Evolutionary conservation across 1,139 yeast species (phyloP).

Genomic region (Taphrina flavorubra): DNA sequence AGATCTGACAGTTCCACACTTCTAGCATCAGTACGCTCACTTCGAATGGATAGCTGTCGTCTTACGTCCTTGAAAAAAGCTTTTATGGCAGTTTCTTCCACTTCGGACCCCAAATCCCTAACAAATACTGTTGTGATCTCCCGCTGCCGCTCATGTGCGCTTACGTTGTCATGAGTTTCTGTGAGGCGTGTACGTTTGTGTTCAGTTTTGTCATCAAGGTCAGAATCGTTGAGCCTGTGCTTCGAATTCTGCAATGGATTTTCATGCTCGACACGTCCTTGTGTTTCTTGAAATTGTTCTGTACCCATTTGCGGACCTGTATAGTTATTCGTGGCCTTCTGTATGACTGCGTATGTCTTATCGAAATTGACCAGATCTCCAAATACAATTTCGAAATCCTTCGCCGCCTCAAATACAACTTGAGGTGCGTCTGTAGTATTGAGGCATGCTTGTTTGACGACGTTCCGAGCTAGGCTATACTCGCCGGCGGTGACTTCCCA

Average conservation of each 20-base stretch:
- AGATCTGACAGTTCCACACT: constrained; percentile 18
- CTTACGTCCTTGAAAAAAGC: constrained; percentile 58
- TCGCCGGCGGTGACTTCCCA: constrained; percentile 54
- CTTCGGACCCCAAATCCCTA: constrained; percentile 52
- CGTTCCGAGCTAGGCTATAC: constrained; percentile 39
- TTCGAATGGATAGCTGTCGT: neutral
- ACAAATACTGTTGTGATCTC: constrained; percentile 64
- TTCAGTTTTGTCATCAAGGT: neutral
- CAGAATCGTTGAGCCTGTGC: neutral
- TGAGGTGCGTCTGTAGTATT: constrained; percentile 60
- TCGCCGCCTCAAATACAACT: constrained; percentile 58
- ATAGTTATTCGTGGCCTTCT: constrained; percentile 16
- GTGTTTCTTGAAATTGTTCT: too few species aligned
- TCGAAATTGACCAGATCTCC: constrained; percentile 52
- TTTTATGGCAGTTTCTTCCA: constrained; percentile 53
- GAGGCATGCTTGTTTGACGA: constrained; percentile 53
- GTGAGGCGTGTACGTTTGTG: neutral
- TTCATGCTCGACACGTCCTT: too few species aligned
- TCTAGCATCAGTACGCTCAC: neutral
- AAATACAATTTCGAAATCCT: constrained; percentile 54
- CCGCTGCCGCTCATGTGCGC: constrained; percentile 53
- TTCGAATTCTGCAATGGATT: neutral
- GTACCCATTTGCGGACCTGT: neutral
- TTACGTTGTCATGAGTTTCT: neutral
- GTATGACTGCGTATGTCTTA: constrained; percentile 46